A percentile compares a stretch with the other conserved stretches of the same genome.
phyloP scores from a whole-genome alignment of 2,329 filamentous ascomycete genomes.

The Sporothrix globosa region DNA sequence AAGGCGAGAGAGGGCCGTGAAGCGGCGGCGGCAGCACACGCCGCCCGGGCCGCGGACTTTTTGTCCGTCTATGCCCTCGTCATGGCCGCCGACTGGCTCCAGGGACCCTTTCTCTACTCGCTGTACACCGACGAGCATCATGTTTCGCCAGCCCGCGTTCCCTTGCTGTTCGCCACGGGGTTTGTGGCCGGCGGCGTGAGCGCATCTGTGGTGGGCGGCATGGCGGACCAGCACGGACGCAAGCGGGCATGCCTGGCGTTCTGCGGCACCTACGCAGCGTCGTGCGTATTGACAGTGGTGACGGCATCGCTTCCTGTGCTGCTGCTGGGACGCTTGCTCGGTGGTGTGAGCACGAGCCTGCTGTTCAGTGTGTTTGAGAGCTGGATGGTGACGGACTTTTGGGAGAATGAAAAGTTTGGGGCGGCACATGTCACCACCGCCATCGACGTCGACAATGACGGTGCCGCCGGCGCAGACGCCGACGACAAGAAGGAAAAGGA shows the following conservation, averaged over 20 bases:
- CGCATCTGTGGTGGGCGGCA: constrained; percentile 52
- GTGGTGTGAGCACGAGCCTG: constrained; percentile 59
- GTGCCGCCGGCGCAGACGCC: not conserved
- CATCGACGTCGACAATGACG: constrained; percentile 29
- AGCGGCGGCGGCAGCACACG: constrained; percentile 37
- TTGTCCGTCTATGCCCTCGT: constrained; percentile 53
- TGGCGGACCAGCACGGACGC: constrained; percentile 56
- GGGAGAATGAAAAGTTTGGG: constrained; percentile 45
- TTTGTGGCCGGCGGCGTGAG: constrained; percentile 51
- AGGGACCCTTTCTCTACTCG: constrained; percentile 46
- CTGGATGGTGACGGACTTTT: constrained; percentile 63
- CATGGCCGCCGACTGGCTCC: constrained; percentile 56
- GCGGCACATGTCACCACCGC: constrained; percentile 27
- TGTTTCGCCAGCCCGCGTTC: constrained; percentile 41
- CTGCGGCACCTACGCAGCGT: constrained; percentile 57
- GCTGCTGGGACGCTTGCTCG: constrained; percentile 57
- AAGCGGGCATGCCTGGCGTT: constrained; percentile 58
- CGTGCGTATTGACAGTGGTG: constrained; percentile 49
- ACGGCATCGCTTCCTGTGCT: constrained; percentile 47
- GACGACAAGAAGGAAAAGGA: constrained; percentile 24
- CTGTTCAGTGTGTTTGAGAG: constrained; percentile 64
- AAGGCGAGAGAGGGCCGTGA: not conserved
- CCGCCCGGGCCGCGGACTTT: constrained; percentile 40
- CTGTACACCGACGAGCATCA: constrained; percentile 45
- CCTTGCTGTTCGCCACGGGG: constrained; percentile 49